These are phyloP conservation scores for Pythium aquatile DNA, from an alignment of 352 stramenopile genomes.

Conservation along the genomic window DNA sequence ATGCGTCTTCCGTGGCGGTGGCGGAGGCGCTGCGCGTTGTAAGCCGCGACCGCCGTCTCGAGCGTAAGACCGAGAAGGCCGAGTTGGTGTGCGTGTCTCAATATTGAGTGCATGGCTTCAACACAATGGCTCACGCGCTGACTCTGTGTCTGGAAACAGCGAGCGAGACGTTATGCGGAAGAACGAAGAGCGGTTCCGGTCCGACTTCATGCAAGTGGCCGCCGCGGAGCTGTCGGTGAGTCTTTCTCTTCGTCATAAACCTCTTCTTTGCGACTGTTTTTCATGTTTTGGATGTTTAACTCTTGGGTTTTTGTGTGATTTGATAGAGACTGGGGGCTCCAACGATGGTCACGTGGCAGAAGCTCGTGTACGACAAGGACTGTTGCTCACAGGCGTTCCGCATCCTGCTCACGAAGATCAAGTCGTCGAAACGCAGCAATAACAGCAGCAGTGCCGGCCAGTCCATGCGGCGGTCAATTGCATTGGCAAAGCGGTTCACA, in stretches of 20 bases:
- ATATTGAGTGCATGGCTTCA: too few relatives aligned
- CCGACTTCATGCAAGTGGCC: constrained; percentile 53
- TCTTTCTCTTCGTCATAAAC: background rate
- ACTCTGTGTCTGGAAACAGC: constrained; percentile 18
- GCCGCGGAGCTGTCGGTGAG: constrained; percentile 49
- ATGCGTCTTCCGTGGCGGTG: constrained; percentile 40
- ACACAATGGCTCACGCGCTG: too few relatives aligned
- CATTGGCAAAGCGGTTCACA: constrained; percentile 17
- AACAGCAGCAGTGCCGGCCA: constrained; percentile 10
- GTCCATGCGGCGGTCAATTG: constrained; percentile 6
- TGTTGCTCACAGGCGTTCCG: constrained; percentile 58
- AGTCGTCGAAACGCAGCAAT: constrained; percentile 33
- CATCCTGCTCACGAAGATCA: constrained; percentile 57
- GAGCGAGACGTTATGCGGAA: constrained; percentile 41
- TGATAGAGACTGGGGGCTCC: constrained; percentile 48
- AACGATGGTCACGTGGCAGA: constrained; percentile 59
- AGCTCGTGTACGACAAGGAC: constrained; percentile 65
- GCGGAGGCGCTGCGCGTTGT: constrained; percentile 33
- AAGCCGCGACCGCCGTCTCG: constrained; percentile 37
- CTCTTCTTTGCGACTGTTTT: background rate
- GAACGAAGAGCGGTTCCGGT: constrained; percentile 57
- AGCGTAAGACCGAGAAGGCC: constrained; percentile 53
- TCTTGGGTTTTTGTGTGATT: constrained; percentile 3
- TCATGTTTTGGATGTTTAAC: background rate
- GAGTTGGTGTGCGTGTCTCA: constrained; percentile 28